phyloP scores from a whole-genome alignment of 177 flowering plant species.

The Vitis hybrid region DNA sequence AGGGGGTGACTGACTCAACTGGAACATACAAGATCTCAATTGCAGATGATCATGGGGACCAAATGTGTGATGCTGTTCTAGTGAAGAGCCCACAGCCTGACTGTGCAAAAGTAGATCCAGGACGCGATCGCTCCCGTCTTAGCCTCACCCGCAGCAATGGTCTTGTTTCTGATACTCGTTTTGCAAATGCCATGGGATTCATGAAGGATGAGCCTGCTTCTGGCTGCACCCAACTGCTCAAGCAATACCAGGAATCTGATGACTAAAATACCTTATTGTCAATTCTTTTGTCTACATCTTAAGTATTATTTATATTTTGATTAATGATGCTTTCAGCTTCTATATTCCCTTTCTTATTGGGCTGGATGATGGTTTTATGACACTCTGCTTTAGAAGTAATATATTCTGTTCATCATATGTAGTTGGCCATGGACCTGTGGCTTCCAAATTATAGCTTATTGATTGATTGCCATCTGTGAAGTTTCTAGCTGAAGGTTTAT shows the following conservation, averaged over 20 bases:
- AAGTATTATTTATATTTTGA: too few relatives aligned
- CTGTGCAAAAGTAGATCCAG: conserved; percentile 35
- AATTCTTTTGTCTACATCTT: too few relatives aligned
- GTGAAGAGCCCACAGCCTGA: conserved; percentile 45
- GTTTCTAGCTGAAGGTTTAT: too few relatives aligned
- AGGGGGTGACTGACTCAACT: conserved; percentile 36
- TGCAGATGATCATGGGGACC: conserved; percentile 46
- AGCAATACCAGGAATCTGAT: conserved; percentile 37
- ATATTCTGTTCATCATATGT: not conserved
- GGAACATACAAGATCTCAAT: conserved; percentile 55
- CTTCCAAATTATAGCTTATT: not conserved
- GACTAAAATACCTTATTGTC: not conserved
- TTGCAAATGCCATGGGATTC: conserved; percentile 64
- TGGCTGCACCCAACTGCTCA: conserved; percentile 45
- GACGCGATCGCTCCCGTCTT: conserved; percentile 50
- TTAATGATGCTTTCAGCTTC: not conserved
- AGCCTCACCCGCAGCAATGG: conserved; percentile 65
- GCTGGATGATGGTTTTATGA: not conserved
- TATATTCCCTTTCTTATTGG: not conserved
- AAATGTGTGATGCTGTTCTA: conserved; percentile 46
- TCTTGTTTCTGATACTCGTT: conserved; percentile 32
- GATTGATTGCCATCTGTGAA: too few relatives aligned
- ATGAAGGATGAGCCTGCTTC: conserved; percentile 31
- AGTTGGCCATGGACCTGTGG: conserved; percentile 3
- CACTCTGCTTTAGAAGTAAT: not conserved